phyloP scores from a whole-genome alignment of 768 basidiomycete genomes.

The Tylopilus sp. region DNA sequence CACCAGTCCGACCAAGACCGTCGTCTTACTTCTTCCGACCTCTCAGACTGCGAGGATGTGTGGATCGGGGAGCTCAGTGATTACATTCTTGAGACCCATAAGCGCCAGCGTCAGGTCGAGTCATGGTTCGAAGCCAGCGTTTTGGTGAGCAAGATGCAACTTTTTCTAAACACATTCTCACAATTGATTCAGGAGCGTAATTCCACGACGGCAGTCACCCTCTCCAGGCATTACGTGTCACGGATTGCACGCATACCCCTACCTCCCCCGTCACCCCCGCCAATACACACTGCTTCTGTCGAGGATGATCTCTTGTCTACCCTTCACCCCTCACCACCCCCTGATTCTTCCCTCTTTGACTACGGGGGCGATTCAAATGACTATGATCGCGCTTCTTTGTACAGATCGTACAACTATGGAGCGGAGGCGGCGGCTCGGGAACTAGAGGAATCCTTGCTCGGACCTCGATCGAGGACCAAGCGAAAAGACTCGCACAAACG shows the following conservation, averaged over 20 bases:
- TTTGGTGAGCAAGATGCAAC: slow-evolving; percentile 42
- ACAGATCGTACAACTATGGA: slow-evolving; percentile 22
- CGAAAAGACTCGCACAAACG: slow-evolving; percentile 50
- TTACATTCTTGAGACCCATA: slow-evolving; percentile 69
- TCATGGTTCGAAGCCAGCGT: slow-evolving; percentile 69
- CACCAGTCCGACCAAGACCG: slow-evolving; percentile 39
- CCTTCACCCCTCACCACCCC: slow-evolving; percentile 36
- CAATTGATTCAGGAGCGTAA: slow-evolving; percentile 60
- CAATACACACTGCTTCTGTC: slow-evolving; percentile 26
- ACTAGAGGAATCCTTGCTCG: slow-evolving; percentile 53
- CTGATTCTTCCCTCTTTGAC: slow-evolving; percentile 30
- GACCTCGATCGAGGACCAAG: slow-evolving; percentile 35
- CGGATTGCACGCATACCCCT: slow-evolving; percentile 45
- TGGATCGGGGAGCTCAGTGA: slow-evolving; percentile 69
- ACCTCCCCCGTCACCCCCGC: slow-evolving; percentile 38
- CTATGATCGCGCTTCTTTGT: slow-evolving; percentile 21
- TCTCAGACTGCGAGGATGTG: slow-evolving; percentile 77
- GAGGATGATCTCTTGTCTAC: slow-evolving; percentile 37
- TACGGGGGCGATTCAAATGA: slow-evolving; percentile 23
- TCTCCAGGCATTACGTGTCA: slow-evolving; percentile 35
- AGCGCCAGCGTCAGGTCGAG: slow-evolving; percentile 68
- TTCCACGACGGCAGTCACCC: slow-evolving; percentile 48
- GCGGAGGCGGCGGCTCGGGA: slow-evolving; percentile 59
- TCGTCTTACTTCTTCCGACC: slow-evolving; percentile 63
- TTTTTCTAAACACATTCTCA: slow-evolving; percentile 1